Base-by-base conservation (phyloP, 2,329 filamentous ascomycete species). In the Aspergillus sp. region DNA sequence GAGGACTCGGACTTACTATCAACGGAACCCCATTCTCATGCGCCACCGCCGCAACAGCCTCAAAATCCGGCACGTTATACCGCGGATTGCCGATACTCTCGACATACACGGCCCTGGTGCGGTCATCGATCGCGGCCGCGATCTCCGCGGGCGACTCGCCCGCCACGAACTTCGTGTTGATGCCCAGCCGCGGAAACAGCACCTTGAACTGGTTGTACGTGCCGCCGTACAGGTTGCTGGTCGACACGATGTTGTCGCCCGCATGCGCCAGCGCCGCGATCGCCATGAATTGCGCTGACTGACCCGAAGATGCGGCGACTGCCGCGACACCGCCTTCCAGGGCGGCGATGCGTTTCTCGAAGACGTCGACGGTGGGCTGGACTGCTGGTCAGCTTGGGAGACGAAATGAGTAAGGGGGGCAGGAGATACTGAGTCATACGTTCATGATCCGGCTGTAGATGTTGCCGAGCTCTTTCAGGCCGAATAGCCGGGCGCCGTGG, bases 161-260 rank as follows among this genome's bases (percentile, higher is more conserved):
- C 34, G 78, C 70, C 51, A 94, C 74, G 49, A 95, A 95, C 66
- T 88, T 93, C 53, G 86, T 91, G 26, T 69, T 69, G 54, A 96
- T 86, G 40, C 89, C 89, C 28, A 94, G 65, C n/a, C 88, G 77
- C 5, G 86, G 82, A 35, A 95, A 70, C 45, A 86, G 74, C 28
- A 95, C 86, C 67, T 95, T 95, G 66, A 95, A 78, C 68, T 95
- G 89, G 66, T 96, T 95, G 70, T 94, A 95, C 11, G 89, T 95
- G 57, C 88, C 88, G 44, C 88, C 88, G 63, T 95, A 94, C 36
- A 95, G 69, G 64, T 93, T 93, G 31, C 80, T 80, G 5, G 89
- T 94, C 8, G 85, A 81, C 32, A 95, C 75, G 48, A 95, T 93
- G 68, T 95, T 95, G 69, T 95, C 88, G 29, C 89, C 89, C 0